Base-by-base conservation (phyloP, 2,329 filamentous ascomycete genomes). In the Microcyclospora pomicola region DNA sequence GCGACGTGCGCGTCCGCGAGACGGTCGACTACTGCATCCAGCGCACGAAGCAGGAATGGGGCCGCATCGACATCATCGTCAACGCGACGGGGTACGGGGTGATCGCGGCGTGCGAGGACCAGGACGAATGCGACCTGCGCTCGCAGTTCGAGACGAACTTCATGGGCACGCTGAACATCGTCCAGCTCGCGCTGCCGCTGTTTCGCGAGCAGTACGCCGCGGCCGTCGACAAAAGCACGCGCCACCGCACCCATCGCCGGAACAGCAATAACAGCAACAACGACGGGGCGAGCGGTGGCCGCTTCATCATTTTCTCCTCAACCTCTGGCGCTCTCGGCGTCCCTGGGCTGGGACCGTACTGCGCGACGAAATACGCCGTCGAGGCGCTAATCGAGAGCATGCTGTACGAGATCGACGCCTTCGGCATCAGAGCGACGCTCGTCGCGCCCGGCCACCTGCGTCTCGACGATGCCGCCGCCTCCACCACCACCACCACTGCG, bases 131-230 rank as follows among this genome's bases (percentile, higher is more conserved):
- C 59, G 91, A 96, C 56, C 74, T 96, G 49, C 82, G 86, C 41
- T 88, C 93, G 53, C 91, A 96, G 60, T 95, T 96, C 63, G 85
- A 92, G 67, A 95, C 87, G 15, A 98, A 98, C 61, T 94, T 95
- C 61, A 88, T 93, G 69, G 91, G 91, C 38, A 92, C 86, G 0
- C 63, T 96, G 42, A 82, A 96, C 61, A 94, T 98, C 51, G 80
- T 96, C 42, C 86, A 95, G 58, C 67, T 83, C 14, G 87, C 82
- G 1, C 65, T 96, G 29, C 86, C 87, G 0, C 85, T 93, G 62
- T 92, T 96, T 50, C 77, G 88, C 36, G 70, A 77, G 45, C 79
- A 84, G 46, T 24, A 24, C 19, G 7, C 19, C 19, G 19, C 19
- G 19, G 19, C 19, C 5, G 19, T 24, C 19, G 7, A 24, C 19